Evolutionary conservation across 768 basidiomycete species (phyloP).

Genomic region (Xerocomellus dryophilus): DNA sequence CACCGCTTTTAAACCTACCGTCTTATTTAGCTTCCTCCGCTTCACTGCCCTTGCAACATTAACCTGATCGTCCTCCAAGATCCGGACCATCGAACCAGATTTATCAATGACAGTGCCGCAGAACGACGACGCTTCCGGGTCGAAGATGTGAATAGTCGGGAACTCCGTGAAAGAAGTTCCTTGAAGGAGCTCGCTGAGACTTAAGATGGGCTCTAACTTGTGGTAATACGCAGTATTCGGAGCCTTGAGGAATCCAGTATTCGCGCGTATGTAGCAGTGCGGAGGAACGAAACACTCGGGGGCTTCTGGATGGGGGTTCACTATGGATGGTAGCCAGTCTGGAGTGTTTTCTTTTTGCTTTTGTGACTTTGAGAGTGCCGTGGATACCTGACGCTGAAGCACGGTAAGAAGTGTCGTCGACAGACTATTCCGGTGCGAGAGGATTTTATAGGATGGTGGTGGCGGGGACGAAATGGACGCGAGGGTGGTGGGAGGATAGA

Average conservation of each 20-base stretch:
- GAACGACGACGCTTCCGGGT: slow-evolving; percentile 51
- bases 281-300: slow-evolving; percentile 55
- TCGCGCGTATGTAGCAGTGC: slow-evolving; percentile 57
- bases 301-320: slow-evolving; percentile 52
- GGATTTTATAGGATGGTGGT: slow-evolving; percentile 44
- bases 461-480: slow-evolving; percentile 36
- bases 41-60: slow-evolving; percentile 44
- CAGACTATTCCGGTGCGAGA: slow-evolving; percentile 64
- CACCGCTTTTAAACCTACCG: slow-evolving; percentile 54
- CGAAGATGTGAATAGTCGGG: slow-evolving; percentile 77
- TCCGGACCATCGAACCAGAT: slow-evolving; percentile 37
- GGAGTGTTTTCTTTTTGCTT: slow-evolving; percentile 52
- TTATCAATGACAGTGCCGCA: slow-evolving; percentile 56
- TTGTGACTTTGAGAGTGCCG: slow-evolving; percentile 18
- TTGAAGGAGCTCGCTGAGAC: slow-evolving; percentile 48
- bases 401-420: slow-evolving; percentile 46
- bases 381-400: slow-evolving; percentile 44
- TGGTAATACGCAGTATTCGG: slow-evolving; percentile 45
- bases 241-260: slow-evolving; percentile 26
- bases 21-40: slow-evolving; percentile 51
- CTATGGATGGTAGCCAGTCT: slow-evolving; percentile 54
- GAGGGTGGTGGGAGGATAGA: slow-evolving; percentile 55
- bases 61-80: slow-evolving; percentile 13
- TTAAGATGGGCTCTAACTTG: slow-evolving; percentile 49
- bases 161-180: slow-evolving; percentile 77